Evolutionary conservation across 2,329 filamentous ascomycete species (phyloP).

Genomic region (Ascochyta pisi): DNA sequence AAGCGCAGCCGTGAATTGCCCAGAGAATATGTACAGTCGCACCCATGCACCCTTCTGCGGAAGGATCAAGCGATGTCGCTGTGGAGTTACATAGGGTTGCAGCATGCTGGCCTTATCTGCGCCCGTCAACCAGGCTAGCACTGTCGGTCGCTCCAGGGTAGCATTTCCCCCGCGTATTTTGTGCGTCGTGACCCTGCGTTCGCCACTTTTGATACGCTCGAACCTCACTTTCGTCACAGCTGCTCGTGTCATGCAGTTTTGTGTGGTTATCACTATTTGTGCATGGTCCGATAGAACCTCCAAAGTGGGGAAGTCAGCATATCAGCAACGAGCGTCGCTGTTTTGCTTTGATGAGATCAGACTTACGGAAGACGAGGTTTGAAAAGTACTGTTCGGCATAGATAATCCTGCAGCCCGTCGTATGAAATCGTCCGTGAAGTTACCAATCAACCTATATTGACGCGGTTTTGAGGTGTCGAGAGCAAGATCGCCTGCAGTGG

Average conservation of each 20-base stretch:
- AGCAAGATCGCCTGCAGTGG: background rate
- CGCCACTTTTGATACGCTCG: constrained; percentile 10
- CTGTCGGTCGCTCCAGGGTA: constrained; percentile 19
- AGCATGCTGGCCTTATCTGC: constrained; percentile 19
- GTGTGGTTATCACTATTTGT: constrained; percentile 10
- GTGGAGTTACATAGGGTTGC: constrained; percentile 26
- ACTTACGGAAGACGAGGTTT: background rate
- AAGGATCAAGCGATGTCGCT: constrained; percentile 19
- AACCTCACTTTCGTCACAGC: constrained; percentile 11
- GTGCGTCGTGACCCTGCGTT: constrained; percentile 1
- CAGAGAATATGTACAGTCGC: constrained; percentile 19
- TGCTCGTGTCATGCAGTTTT: background rate
- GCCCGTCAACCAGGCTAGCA: constrained; percentile 6
- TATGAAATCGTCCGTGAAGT: background rate
- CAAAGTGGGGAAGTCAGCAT: constrained; percentile 18
- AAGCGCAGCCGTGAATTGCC: background rate
- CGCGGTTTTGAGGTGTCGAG: background rate
- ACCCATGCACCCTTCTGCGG: constrained; percentile 4
- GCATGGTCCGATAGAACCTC: constrained; percentile 17
- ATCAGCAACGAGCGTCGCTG: constrained; percentile 9
- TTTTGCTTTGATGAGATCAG: constrained; percentile 4
- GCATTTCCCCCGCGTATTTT: constrained; percentile 19
- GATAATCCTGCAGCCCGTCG: background rate
- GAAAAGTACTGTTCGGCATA: background rate
- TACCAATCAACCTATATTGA: background rate